A percentile compares a stretch with the other conserved stretches of the same genome.
Conservation (phyloP, 164 flowering plant species). For the Aristolochia fimbriata region DNA sequence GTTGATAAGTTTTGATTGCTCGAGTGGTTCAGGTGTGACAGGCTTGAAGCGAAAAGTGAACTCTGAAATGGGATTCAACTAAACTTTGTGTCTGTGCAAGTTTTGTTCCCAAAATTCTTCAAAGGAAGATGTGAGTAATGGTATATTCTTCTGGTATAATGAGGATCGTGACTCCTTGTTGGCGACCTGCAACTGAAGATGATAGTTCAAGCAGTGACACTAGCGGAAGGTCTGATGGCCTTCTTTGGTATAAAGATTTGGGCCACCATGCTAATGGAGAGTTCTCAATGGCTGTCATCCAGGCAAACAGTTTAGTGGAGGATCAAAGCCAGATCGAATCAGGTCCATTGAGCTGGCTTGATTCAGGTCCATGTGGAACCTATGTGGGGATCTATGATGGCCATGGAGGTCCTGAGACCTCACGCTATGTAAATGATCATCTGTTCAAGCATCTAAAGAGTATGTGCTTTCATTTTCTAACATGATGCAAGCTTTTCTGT, state of each 20-base stretch:
- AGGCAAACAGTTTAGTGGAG: constrained; percentile 69
- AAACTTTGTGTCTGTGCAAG: too few relatives aligned
- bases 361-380: constrained; percentile 71
- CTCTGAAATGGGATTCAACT: neutral
- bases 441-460: constrained; percentile 66
- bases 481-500: neutral
- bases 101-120: too few relatives aligned
- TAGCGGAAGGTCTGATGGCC: constrained; percentile 49
- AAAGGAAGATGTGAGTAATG: constrained; percentile 31
- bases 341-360: constrained; percentile 59
- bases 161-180: constrained; percentile 62
- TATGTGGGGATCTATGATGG: constrained; percentile 93
- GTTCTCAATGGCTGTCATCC: constrained; percentile 85
- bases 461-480: constrained; percentile 22
- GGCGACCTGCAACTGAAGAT: constrained; percentile 51
- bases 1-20: constrained; percentile 10
- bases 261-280: constrained; percentile 76
- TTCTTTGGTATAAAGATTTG: constrained; percentile 74
- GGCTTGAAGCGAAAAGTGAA: neutral
- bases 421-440: constrained; percentile 54
- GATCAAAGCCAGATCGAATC: constrained; percentile 85
- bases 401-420: constrained; percentile 92
- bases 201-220: constrained; percentile 29
- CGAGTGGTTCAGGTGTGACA: too few relatives aligned
- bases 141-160: constrained; percentile 33